Evolutionary conservation across 495 filamentous ascomycete species (phyloP).

Genomic region (Lepidopterella palustris): DNA sequence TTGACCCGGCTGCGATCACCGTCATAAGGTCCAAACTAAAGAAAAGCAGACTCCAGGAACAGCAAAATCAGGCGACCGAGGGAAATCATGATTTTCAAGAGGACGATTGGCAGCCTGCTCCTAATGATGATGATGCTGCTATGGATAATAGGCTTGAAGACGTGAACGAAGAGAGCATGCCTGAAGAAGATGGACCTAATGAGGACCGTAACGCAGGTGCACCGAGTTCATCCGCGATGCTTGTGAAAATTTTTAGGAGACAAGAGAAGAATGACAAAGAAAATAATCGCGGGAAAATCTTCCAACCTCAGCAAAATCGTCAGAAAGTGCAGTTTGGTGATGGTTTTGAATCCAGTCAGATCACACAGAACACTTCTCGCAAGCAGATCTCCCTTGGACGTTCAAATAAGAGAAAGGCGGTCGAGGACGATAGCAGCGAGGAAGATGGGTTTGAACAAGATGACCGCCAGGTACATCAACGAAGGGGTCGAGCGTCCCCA

Average conservation of each 20-base stretch:
- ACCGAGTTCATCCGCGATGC: slow-evolving; percentile 15
- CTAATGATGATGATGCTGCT: background rate
- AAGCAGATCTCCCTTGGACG: slow-evolving; percentile 14
- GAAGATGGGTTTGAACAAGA: slow-evolving; percentile 20
- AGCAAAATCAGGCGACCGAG: background rate
- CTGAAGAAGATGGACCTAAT: background rate
- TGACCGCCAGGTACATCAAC: background rate
- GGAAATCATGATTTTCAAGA: background rate
- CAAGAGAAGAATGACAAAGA: slow-evolving; percentile 32
- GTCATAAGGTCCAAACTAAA: background rate
- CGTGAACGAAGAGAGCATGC: background rate
- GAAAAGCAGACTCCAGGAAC: background rate
- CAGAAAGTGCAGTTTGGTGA: slow-evolving; percentile 32
- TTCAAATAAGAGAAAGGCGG: slow-evolving; percentile 13
- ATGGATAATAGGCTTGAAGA: background rate
- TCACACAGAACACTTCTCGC: slow-evolving; percentile 18
- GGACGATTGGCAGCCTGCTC: slow-evolving; percentile 1
- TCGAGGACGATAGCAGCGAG: slow-evolving; percentile 19
- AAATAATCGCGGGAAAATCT: slow-evolving; percentile 25
- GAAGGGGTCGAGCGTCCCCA: background rate
- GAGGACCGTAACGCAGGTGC: background rate
- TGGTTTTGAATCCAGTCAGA: slow-evolving; percentile 16
- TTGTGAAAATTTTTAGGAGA: slow-evolving; percentile 6
- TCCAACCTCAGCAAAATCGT: slow-evolving; percentile 40
- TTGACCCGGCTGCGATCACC: background rate